These are phyloP conservation scores for Byssochlamys sp. DNA, from an alignment of 2,329 filamentous ascomycete species.

Conservation along the genomic window DNA sequence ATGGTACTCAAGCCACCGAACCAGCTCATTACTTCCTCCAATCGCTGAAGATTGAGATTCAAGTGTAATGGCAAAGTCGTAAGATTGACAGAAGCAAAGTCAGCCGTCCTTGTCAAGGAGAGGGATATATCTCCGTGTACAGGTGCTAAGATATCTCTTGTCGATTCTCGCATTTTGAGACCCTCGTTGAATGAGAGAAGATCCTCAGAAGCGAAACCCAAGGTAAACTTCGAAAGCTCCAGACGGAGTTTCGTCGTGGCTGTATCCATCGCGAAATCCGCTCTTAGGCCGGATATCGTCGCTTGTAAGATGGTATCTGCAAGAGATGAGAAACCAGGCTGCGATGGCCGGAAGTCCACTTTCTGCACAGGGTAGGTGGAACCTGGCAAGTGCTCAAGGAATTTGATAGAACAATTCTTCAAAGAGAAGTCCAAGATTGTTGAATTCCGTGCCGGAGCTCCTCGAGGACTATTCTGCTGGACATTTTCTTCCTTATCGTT, in stretches of 20 bases:
- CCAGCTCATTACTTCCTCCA: constrained; percentile 80
- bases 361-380: constrained; percentile 15
- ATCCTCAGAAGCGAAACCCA: constrained; percentile 41
- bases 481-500: constrained; percentile 6
- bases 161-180: constrained; percentile 38
- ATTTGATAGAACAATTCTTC: constrained; percentile 23
- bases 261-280: constrained; percentile 13
- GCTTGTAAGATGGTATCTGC: constrained; percentile 27
- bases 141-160: constrained; percentile 30
- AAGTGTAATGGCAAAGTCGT: constrained; percentile 68
- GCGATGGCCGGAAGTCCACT: constrained; percentile 6
- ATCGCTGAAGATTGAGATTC: constrained; percentile 63
- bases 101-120: constrained; percentile 21
- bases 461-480: neutral
- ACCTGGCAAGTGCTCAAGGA: constrained; percentile 28
- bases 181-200: constrained; percentile 45
- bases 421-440: constrained; percentile 18
- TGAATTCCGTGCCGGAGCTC: constrained; percentile 4
- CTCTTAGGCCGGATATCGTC: constrained; percentile 16
- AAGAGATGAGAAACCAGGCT: constrained; percentile 13
- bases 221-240: constrained; percentile 32
- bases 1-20: constrained; percentile 89
- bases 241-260: constrained; percentile 19
- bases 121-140: constrained; percentile 31
- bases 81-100: constrained; percentile 45